Conservation (phyloP, 208 protist genomes). For the Crithidia brevicula region DNA sequence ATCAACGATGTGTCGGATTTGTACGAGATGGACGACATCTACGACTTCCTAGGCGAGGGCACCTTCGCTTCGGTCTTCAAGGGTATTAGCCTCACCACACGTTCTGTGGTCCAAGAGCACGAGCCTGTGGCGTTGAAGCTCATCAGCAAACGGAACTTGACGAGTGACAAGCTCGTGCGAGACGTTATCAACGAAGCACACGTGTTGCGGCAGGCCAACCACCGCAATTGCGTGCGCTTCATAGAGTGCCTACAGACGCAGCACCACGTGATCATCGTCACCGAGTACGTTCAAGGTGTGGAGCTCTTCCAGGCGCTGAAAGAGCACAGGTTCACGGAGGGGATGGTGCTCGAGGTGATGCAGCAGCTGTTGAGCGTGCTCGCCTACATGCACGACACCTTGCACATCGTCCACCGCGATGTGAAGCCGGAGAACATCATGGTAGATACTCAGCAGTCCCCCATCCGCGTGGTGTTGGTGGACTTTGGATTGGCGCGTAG, state of each 20-base stretch:
- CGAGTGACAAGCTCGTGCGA: constrained; percentile 61
- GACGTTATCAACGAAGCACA: constrained; percentile 88
- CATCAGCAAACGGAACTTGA: constrained; percentile 73
- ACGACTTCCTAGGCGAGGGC: constrained; percentile 83
- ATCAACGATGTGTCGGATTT: constrained; percentile 57
- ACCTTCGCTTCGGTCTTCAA: constrained; percentile 87
- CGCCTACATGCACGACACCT: constrained; percentile 76
- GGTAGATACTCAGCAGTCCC: constrained; percentile 42
- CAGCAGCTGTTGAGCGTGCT: constrained; percentile 78
- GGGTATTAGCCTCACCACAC: constrained; percentile 50
- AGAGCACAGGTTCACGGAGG: constrained; percentile 62
- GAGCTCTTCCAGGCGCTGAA: constrained; percentile 78
- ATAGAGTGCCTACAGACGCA: constrained; percentile 82
- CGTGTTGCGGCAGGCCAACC: constrained; percentile 57
- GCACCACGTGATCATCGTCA: constrained; percentile 85
- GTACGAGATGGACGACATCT: constrained; percentile 82
- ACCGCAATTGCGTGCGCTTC: constrained; percentile 73
- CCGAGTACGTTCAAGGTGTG: constrained; percentile 77
- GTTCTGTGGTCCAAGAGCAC: constrained; percentile 41
- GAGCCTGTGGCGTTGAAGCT: constrained; percentile 82
- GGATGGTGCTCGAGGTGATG: constrained; percentile 64
- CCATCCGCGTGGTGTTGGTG: constrained; percentile 67
- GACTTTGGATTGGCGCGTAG: constrained; percentile 84
- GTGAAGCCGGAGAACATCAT: constrained; percentile 92
- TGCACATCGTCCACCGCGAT: constrained; percentile 85